Evolutionary conservation across 306 rosid genomes (phyloP), one percentile per base, ranked within the genome.

Genomic region (Vigna mungo): DNA sequence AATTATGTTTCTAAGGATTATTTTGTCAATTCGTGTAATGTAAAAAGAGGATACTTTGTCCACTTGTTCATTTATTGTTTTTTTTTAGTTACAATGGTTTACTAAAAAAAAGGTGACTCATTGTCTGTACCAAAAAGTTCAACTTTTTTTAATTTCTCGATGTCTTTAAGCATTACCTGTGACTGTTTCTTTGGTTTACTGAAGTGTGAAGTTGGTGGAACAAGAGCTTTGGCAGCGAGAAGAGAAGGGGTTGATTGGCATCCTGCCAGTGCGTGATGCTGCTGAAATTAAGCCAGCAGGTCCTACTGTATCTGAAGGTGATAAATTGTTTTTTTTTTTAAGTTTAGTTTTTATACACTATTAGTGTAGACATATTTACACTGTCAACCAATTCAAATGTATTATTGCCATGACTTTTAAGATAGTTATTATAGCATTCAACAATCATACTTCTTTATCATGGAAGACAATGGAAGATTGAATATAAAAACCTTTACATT

Each of bases 191-290:
- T 77, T 78, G 46, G 58, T 78, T 54, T 73, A 64, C 78, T 78
- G 80, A 63, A 96, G 99, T 83, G 99, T 96, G 76, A 96, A 92
- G 78, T 81, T 96, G 90, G 99, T 96, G 88, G 99, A 96, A 84
- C 98, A 96, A 86, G 98, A 96, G 82, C 89, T 96, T 27, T 96
- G 99, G 99, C 99, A 92, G 88, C 85, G 93, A 20, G 99, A 96
- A 86, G 98, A 96, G 91, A 96, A 92, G 85, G 99, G 99, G 23
- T 77, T 96, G 80, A 92, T 96, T 71, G 99, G 99, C 74, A 96
- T 96, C 83, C 87, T 92, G 56, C 98, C 99, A 0, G 97, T 96
- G 72, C 94, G 97, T 55, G 99, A 92, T 83, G 88, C 95, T 72
- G 97, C 92, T 30, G 97, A 92, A 71, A 69, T 84, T 17, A 81